These are phyloP conservation scores for Ophiostoma angusticollis DNA, from an alignment of 2,329 filamentous ascomycete genomes.

Conservation along the genomic window DNA sequence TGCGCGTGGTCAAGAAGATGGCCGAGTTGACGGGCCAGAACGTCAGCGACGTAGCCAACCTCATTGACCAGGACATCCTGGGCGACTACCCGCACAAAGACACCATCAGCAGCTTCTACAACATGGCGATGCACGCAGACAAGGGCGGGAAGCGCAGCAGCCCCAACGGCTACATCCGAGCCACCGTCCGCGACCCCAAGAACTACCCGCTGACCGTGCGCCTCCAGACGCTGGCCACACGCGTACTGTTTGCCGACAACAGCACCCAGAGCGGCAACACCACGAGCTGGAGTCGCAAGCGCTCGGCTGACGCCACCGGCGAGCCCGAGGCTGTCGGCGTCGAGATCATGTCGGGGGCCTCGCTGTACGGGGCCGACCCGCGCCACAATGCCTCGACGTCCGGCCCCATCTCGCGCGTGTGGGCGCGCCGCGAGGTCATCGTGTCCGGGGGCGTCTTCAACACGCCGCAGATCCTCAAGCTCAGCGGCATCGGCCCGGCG, in stretches of 20 bases:
- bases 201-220: constrained; percentile 28
- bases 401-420: constrained; percentile 15
- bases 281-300: neutral
- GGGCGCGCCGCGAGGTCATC: constrained; percentile 32
- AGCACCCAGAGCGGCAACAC: neutral
- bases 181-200: constrained; percentile 19
- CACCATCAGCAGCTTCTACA: constrained; percentile 8
- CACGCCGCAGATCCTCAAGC: constrained; percentile 33
- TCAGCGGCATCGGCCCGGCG: constrained; percentile 31
- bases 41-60: constrained; percentile 13
- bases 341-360: constrained; percentile 22
- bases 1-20: constrained; percentile 38
- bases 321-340: constrained; percentile 20
- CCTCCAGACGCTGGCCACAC: constrained; percentile 21
- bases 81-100: constrained; percentile 10
- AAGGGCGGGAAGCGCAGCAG: constrained; percentile 33
- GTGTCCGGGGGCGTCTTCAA: constrained; percentile 34
- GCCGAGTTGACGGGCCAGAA: constrained; percentile 34
- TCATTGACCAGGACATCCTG: constrained; percentile 12
- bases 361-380: constrained; percentile 27
- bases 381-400: constrained; percentile 14
- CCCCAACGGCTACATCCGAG: constrained; percentile 39
- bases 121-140: constrained; percentile 10
- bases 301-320: constrained; percentile 19
- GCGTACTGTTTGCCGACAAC: constrained; percentile 18